A percentile compares a stretch with the other conserved stretches of the same genome.
Conservation (phyloP, 1,284 basidiomycete species). For the Boletus smithii region DNA sequence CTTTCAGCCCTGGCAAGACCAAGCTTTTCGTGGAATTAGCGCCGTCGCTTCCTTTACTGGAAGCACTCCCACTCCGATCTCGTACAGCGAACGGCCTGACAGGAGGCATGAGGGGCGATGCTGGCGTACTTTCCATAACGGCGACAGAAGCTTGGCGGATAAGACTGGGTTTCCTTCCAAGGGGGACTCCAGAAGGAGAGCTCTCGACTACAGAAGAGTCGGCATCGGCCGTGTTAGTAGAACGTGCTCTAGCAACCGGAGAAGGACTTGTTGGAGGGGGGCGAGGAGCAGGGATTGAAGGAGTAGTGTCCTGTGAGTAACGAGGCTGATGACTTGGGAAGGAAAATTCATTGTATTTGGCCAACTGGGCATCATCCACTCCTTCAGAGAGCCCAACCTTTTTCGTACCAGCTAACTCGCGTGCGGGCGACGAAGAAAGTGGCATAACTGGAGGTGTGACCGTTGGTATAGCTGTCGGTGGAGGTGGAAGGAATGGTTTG, state of each 20-base stretch:
- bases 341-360: slow-evolving; percentile 52
- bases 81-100: slow-evolving; percentile 44
- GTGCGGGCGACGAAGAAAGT: slow-evolving; percentile 27
- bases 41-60: slow-evolving; percentile 37
- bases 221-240: slow-evolving; percentile 47
- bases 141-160: slow-evolving; percentile 46
- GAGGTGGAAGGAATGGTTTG: slow-evolving; percentile 35
- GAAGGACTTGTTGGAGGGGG: slow-evolving; percentile 32
- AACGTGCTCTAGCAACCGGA: slow-evolving; percentile 46
- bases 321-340: slow-evolving; percentile 42
- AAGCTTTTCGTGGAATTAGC: slow-evolving; percentile 31
- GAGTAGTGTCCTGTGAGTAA: slow-evolving; percentile 49
- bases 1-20: slow-evolving; percentile 60
- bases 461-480: slow-evolving; percentile 31
- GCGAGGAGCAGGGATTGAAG: slow-evolving; percentile 35
- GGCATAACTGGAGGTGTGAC: slow-evolving; percentile 30
- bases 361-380: slow-evolving; percentile 41
- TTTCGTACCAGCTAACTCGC: slow-evolving; percentile 21
- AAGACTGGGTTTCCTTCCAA: slow-evolving; percentile 40
- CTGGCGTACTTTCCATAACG: slow-evolving; percentile 39
- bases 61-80: slow-evolving; percentile 48
- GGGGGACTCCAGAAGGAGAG: slow-evolving; percentile 6
- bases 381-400: slow-evolving; percentile 20
- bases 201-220: slow-evolving; percentile 24
- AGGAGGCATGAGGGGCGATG: slow-evolving; percentile 39